A percentile compares a stretch with the other conserved stretches of the same genome.
Evolutionary conservation across 2,329 filamentous ascomycete genomes (phyloP).

Genomic region (Trichoderma brevicompactum): DNA sequence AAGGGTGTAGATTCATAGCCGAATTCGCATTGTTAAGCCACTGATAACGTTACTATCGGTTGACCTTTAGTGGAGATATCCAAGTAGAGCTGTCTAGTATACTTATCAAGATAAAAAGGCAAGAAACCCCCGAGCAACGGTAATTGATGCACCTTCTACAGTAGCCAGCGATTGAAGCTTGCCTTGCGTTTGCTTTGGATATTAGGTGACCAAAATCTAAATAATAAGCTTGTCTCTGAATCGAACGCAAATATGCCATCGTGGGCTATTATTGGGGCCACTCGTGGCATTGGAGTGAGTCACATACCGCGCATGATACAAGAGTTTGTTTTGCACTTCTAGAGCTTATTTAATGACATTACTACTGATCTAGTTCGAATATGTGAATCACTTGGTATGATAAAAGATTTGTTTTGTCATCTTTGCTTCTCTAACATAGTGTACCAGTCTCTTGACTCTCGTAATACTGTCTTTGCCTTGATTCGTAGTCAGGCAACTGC

Average conservation of each 20-base stretch:
- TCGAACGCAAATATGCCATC: neutral
- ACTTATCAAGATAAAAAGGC: no score
- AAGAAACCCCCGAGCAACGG: no score
- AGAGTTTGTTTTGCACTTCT: neutral
- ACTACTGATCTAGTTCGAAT: neutral
- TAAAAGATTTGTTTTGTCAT: neutral
- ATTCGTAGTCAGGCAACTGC: slow-evolving; percentile 6
- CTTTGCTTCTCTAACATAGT: neutral
- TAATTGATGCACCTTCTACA: no score
- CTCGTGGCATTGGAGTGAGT: slow-evolving; percentile 10
- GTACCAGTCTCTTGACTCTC: neutral
- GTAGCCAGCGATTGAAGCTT: no score
- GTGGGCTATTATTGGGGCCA: slow-evolving; percentile 4
- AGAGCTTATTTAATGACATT: neutral
- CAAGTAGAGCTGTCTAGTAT: no score
- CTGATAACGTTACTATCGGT: no score
- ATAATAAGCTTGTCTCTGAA: neutral
- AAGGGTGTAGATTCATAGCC: no score
- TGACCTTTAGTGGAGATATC: no score
- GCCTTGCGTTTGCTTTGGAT: no score
- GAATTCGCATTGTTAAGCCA: no score
- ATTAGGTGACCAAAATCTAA: no score
- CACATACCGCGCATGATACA: rapidly evolving
- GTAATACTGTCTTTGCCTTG: neutral
- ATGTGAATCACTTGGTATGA: neutral